A percentile compares a stretch with the other conserved stretches of the same genome.
Conservation (phyloP, 148 eudicot genomes). For the Gaultheria prostrata region DNA sequence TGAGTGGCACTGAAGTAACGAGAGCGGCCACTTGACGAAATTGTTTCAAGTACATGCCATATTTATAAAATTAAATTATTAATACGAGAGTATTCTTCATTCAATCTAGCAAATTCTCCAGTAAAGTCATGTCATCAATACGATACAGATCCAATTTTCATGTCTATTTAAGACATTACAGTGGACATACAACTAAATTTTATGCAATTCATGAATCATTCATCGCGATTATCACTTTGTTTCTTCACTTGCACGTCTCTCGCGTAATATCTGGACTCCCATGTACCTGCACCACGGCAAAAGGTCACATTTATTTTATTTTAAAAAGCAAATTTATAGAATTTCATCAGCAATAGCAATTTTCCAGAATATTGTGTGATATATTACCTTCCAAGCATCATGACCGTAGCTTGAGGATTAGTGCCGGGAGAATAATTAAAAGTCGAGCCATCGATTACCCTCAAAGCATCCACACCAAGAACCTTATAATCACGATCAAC, state of each 20-base stretch:
- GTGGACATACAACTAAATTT: not conserved
- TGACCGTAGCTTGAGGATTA: conserved; percentile 86
- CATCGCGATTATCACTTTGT: not conserved
- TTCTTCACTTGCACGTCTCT: conserved; percentile 33
- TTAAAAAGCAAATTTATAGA: not conserved
- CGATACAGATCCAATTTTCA: not conserved
- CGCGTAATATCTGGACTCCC: conserved; percentile 55
- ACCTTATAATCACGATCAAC: conserved; percentile 66
- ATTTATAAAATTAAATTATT: no score
- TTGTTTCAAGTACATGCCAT: no score
- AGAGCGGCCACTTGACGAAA: no score
- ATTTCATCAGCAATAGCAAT: no score
- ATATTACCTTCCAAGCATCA: conserved; percentile 85
- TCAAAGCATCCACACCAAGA: conserved; percentile 47
- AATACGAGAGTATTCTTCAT: not conserved
- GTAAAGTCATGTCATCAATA: not conserved
- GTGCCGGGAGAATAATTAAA: conserved; percentile 72
- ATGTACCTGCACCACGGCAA: conserved; percentile 54
- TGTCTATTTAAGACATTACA: not conserved
- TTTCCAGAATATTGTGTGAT: no score
- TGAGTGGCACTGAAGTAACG: no score
- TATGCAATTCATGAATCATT: not conserved
- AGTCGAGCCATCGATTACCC: conserved; percentile 81
- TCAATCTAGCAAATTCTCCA: not conserved
- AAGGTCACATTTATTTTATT: not conserved